A percentile compares a stretch with the other conserved stretches of the same genome.
phyloP scores from a whole-genome alignment of 2,329 filamentous ascomycete genomes.

The Rutstroemia sp. region DNA sequence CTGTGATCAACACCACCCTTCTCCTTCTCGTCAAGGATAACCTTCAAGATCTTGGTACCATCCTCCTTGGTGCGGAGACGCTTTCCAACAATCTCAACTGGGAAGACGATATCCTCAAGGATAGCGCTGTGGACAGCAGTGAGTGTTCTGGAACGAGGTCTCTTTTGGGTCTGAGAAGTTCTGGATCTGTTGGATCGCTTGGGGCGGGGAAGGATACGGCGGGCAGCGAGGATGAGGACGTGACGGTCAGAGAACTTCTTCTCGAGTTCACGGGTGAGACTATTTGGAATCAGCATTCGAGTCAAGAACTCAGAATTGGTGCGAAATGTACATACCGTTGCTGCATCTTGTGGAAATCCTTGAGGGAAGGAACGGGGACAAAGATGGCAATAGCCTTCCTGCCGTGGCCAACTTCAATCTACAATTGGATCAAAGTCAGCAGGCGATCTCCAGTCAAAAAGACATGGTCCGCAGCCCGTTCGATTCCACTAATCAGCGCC shows the following conservation, averaged over 20 bases:
- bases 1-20: conserved; percentile 98
- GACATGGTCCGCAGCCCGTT: conserved; percentile 67
- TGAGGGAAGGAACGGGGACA: conserved; percentile 98
- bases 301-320: background rate
- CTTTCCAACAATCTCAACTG: conserved; percentile 99
- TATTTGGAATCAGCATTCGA: conserved; percentile 32
- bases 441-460: conserved; percentile 58
- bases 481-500: conserved; percentile 46
- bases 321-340: conserved; percentile 70
- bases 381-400: conserved; percentile 99
- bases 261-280: conserved; percentile 99
- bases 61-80: conserved; percentile 98
- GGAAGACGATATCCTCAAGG: conserved; percentile 96
- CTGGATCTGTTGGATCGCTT: conserved; percentile 97
- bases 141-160: conserved; percentile 92
- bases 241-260: conserved; percentile 99
- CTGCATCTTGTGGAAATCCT: conserved; percentile 99
- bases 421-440: conserved; percentile 59
- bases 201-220: conserved; percentile 96
- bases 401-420: conserved; percentile 99
- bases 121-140: conserved; percentile 98
- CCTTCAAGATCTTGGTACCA: conserved; percentile 96
- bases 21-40: conserved; percentile 99
- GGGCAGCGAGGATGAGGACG: conserved; percentile 96
- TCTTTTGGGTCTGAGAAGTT: conserved; percentile 97